These are phyloP conservation scores for Aspergillus funiculosus DNA, from an alignment of 495 filamentous ascomycete species.

Conservation along the genomic window DNA sequence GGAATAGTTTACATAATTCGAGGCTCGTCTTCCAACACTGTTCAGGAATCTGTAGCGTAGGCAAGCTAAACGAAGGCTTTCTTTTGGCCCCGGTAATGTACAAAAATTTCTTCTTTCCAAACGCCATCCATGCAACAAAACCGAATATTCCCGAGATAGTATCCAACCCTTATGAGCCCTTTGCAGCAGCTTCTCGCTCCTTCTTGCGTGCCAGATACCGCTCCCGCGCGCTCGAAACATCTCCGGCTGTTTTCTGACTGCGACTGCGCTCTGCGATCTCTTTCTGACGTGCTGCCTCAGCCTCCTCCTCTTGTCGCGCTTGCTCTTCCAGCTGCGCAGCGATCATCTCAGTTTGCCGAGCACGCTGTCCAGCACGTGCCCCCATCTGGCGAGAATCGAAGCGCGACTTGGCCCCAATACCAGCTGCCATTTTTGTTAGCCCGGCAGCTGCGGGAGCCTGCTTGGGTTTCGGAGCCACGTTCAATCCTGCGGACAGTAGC, in stretches of 20 bases:
- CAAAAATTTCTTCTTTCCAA: background rate
- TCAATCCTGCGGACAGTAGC: constrained; percentile 80
- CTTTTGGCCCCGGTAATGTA: too few species aligned
- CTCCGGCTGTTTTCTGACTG: constrained; percentile 64
- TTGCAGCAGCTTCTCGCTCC: constrained; percentile 55
- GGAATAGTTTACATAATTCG: background rate
- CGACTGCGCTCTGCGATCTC: constrained; percentile 66
- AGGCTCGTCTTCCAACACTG: too few species aligned
- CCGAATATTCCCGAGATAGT: background rate
- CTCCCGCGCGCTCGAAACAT: constrained; percentile 82
- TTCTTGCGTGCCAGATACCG: constrained; percentile 80
- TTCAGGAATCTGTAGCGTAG: too few species aligned
- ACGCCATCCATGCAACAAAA: constrained; percentile 8
- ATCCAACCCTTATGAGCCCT: constrained; percentile 15
- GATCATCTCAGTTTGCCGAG: constrained; percentile 82
- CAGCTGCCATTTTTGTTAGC: constrained; percentile 28
- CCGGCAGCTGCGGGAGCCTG: constrained; percentile 24
- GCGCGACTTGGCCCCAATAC: constrained; percentile 27
- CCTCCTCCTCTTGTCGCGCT: constrained; percentile 70
- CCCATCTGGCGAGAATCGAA: constrained; percentile 33
- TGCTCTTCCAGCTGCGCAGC: constrained; percentile 63
- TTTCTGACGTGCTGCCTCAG: constrained; percentile 62
- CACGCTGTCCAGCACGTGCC: constrained; percentile 55
- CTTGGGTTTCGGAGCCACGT: constrained; percentile 63
- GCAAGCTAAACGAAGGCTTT: too few species aligned